These are phyloP conservation scores for Stipa capillata DNA, from an alignment of 176 grass and related monocot genomes.

Conservation along the genomic window DNA sequence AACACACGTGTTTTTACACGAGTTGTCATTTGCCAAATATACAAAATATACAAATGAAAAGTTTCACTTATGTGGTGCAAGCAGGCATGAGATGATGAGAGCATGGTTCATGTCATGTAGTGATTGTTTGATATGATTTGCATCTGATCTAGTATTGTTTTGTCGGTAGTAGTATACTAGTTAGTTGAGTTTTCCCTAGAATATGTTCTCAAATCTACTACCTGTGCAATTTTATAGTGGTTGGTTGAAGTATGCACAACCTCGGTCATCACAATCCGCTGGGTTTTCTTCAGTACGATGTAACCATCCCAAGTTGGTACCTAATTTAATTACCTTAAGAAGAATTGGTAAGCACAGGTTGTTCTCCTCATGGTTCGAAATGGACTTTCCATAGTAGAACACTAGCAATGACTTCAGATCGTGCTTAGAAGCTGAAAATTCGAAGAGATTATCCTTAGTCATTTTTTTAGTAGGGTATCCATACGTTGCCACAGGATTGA, in stretches of 20 bases:
- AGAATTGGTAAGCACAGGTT: not conserved
- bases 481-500: too few relatives aligned
- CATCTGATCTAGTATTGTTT: not conserved
- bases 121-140: not conserved
- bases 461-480: too few relatives aligned
- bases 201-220: not conserved
- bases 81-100: not conserved
- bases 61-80: too few relatives aligned
- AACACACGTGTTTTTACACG: not conserved
- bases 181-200: not conserved
- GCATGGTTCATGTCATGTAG: not conserved
- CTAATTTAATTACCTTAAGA: not conserved
- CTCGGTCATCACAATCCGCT: slow-evolving; percentile 19
- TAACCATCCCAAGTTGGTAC: not conserved
- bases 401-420: not conserved
- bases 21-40: not conserved
- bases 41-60: not conserved
- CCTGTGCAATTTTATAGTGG: not conserved
- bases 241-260: slow-evolving; percentile 6
- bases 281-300: slow-evolving; percentile 16
- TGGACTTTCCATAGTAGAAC: not conserved
- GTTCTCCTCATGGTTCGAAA: not conserved
- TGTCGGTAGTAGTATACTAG: not conserved
- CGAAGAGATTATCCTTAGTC: not conserved
- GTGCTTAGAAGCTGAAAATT: not conserved